phyloP scores from a whole-genome alignment of 2,329 filamentous ascomycete genomes.

The Sclerotinia minor region DNA sequence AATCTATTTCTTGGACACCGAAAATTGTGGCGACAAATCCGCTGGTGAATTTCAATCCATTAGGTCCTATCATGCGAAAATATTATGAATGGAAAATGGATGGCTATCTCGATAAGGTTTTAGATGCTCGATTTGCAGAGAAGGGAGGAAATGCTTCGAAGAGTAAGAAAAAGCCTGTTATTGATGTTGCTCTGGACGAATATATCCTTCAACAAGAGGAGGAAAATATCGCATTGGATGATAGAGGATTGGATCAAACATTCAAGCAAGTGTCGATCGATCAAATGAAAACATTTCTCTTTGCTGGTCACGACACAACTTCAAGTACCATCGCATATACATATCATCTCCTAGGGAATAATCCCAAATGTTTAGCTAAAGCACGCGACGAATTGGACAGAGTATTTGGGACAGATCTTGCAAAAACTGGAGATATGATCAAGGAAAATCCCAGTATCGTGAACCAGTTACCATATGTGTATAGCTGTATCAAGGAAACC shows the following conservation, averaged over 20 bases:
- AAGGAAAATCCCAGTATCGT: conserved; percentile 29
- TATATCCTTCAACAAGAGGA: conserved; percentile 29
- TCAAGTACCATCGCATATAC: conserved; percentile 31
- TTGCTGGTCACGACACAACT: conserved; percentile 36
- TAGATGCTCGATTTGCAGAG: conserved; percentile 31
- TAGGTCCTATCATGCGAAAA: conserved; percentile 30
- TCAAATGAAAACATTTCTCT: conserved; percentile 32
- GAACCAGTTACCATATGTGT: conserved; percentile 32
- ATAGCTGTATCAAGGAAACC: conserved; percentile 35
- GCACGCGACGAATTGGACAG: conserved; percentile 33
- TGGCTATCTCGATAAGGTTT: conserved; percentile 31
- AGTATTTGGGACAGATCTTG: conserved; percentile 33
- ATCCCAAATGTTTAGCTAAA: conserved; percentile 29
- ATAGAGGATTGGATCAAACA: conserved; percentile 27
- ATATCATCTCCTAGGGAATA: conserved; percentile 31
- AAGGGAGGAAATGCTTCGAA: conserved; percentile 19
- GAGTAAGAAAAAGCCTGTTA: conserved; percentile 28
- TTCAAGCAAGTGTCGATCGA: conserved; percentile 31
- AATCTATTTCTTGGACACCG: conserved; percentile 31
- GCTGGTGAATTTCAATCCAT: conserved; percentile 27
- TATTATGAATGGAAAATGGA: conserved; percentile 34
- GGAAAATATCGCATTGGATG: conserved; percentile 16
- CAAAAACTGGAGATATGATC: conserved; percentile 23
- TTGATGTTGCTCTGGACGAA: conserved; percentile 32
- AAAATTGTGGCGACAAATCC: conserved; percentile 29